A percentile compares a stretch with the other conserved stretches of the same genome.
Evolutionary conservation across 768 basidiomycete species (phyloP).

Genomic region (Leucocoprinus birnbaumii): DNA sequence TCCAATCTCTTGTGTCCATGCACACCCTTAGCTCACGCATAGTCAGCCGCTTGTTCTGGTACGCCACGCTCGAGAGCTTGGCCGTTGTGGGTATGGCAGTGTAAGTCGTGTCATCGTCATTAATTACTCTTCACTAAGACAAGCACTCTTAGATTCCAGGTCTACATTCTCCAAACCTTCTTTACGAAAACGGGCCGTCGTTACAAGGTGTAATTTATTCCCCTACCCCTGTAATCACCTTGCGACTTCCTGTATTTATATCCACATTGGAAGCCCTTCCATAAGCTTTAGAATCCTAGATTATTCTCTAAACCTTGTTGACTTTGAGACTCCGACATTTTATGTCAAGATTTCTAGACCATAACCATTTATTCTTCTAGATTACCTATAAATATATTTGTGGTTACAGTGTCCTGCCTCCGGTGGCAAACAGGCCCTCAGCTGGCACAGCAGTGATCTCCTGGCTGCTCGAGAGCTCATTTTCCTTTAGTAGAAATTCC

Average conservation of each 20-base stretch:
- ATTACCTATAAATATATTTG: too few relatives aligned
- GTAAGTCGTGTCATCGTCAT: constrained; percentile 44
- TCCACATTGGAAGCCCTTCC: too few relatives aligned
- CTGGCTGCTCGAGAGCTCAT: too few relatives aligned
- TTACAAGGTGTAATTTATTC: constrained; percentile 69
- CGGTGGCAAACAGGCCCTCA: too few relatives aligned
- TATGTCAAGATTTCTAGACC: too few relatives aligned
- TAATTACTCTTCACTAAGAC: not conserved
- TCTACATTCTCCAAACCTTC: constrained; percentile 93
- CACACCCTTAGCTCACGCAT: constrained; percentile 5
- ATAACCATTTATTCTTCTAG: too few relatives aligned
- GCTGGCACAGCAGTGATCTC: too few relatives aligned
- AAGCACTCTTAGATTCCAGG: constrained; percentile 63
- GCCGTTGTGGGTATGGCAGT: constrained; percentile 83
- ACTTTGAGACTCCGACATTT: too few relatives aligned
- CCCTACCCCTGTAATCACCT: not conserved
- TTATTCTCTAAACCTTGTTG: constrained; percentile 1
- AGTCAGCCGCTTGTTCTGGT: constrained; percentile 88
- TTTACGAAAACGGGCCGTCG: constrained; percentile 91
- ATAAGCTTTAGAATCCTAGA: too few relatives aligned
- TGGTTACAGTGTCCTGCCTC: too few relatives aligned
- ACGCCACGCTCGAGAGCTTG: constrained; percentile 76
- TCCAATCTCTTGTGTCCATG: not conserved
- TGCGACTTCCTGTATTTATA: constrained; percentile 10
- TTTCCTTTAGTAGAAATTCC: too few relatives aligned